phyloP scores from a whole-genome alignment of 1,139 yeast species.

The Zygosaccharomyces pseudobailii region DNA sequence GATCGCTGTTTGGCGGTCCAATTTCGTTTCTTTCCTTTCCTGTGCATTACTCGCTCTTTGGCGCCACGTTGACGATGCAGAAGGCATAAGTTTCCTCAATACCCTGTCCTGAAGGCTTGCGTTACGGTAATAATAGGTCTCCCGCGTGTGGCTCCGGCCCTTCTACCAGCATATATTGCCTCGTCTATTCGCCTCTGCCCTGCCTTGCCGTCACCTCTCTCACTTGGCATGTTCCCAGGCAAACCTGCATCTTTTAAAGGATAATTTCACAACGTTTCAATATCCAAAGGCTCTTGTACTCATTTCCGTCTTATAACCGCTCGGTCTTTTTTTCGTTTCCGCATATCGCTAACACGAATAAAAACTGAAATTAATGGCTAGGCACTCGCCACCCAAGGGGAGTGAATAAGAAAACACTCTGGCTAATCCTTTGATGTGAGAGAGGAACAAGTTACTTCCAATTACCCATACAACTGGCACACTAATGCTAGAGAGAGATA shows the following conservation, averaged over 20 bases:
- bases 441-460: neutral
- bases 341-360: neutral
- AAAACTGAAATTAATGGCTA: neutral
- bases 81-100: no score
- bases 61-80: no score
- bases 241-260: neutral
- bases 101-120: no score
- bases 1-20: no score
- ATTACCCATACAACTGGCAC: neutral
- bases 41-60: no score
- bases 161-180: no score
- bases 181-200: no score
- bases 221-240: neutral
- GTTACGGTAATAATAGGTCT: no score
- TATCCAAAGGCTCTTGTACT: neutral
- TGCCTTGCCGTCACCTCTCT: no score
- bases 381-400: neutral
- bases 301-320: conserved; percentile 1
- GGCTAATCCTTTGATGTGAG: neutral
- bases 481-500: conserved; percentile 1
- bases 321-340: neutral
- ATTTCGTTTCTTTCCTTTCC: no score
- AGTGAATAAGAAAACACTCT: neutral
- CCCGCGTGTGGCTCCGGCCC: no score
- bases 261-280: neutral